Evolutionary conservation across 1,284 basidiomycete species (phyloP), one percentile per base, ranked within the genome.

Genomic region (Coniferiporia sulphurascens): DNA sequence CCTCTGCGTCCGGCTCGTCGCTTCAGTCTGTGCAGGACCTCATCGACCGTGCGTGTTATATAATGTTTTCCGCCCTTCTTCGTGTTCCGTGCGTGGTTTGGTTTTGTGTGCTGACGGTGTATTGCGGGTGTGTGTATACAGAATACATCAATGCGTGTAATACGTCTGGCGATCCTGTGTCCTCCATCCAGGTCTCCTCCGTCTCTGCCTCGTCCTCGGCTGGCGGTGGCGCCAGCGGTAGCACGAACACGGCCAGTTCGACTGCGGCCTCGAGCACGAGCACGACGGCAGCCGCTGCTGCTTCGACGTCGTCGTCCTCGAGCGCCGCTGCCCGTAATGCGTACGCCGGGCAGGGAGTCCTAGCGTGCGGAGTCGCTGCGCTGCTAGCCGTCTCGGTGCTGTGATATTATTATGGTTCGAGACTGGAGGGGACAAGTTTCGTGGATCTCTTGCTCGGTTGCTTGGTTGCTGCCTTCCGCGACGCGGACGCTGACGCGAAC

Each of bases 131-230:
- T 13, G 41, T 43, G n/a, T 7, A 7, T 27, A 22, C 36, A 61
- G 60, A 61, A 55, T 61, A 54, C 52, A 55, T 32, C 36, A 61
- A 61, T 55, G 60, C 60, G 13, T 61, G 60, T 32, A 36, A 17
- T 7, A 58, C 60, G 7, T 54, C 50, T 9, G 60, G 60, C 15
- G 43, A 57, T 21, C 48, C 60, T 8, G 50, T 61, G 12, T 61
- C 60, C 7, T 61, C 60, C 34, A 55, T 61, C 2, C 50, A 58
- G 22, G 44, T 61, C 12, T 58, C 56, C 13, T 53, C 56, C 13
- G 60, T 61, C 21, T 8, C 5, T 5, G 3, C 27, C 27, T 27
- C 55, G 12, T 56, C 60, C 17, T 43, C 55, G 8, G 27, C 27
- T 27, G 27, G 27, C 27, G 27, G 27, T 17, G 15, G 41, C 10